Evolutionary conservation across 306 rosid genomes (phyloP).

Genomic region (Pyrus communis): DNA sequence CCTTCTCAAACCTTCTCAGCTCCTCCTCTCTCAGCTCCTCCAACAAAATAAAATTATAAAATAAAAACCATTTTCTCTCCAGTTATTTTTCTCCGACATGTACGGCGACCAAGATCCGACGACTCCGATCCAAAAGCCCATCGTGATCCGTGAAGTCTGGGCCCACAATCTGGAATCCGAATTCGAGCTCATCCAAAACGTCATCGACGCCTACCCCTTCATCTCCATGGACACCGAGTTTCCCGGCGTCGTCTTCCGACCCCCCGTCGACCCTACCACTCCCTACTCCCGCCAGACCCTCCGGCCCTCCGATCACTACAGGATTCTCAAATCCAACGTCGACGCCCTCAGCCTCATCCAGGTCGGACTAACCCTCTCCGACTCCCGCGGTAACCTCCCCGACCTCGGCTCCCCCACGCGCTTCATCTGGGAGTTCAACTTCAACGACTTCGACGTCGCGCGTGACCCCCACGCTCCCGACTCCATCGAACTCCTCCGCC

Average conservation of each 20-base stretch:
- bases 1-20: neutral
- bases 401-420: slow-evolving; percentile 27
- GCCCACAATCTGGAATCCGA: slow-evolving; percentile 47
- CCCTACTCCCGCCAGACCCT: slow-evolving; percentile 12
- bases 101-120: neutral
- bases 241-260: slow-evolving; percentile 48
- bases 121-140: slow-evolving; percentile 5
- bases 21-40: neutral
- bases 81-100: slow-evolving; percentile 17
- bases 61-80: neutral
- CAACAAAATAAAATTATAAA: neutral
- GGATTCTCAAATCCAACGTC: slow-evolving; percentile 55
- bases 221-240: slow-evolving; percentile 82
- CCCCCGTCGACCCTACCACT: neutral
- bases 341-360: slow-evolving; percentile 73
- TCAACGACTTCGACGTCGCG: slow-evolving; percentile 46
- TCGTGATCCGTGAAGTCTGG: slow-evolving; percentile 60
- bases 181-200: slow-evolving; percentile 24
- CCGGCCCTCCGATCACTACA: slow-evolving; percentile 52
- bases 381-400: slow-evolving; percentile 57
- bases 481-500: slow-evolving; percentile 52
- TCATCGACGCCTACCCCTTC: slow-evolving; percentile 37
- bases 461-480: slow-evolving; percentile 50
- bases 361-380: slow-evolving; percentile 70
- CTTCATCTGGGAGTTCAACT: slow-evolving; percentile 74